phyloP scores from a whole-genome alignment of 2,329 filamentous ascomycete genomes.

The Ceratocystis destructans region DNA sequence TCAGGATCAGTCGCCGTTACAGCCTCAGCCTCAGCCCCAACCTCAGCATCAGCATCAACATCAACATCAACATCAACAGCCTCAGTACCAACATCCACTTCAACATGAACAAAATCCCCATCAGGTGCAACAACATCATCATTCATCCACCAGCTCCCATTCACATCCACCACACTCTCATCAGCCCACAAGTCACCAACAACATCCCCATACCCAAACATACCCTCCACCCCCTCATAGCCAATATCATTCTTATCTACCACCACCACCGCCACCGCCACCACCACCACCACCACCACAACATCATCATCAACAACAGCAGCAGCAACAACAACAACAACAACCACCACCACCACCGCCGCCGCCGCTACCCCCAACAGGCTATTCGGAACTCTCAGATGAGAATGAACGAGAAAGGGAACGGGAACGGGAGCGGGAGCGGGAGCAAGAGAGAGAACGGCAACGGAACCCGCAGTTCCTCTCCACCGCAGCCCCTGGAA shows the following conservation, averaged over 20 bases:
- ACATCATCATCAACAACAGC: neutral
- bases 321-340: too few relatives aligned
- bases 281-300: neutral
- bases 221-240: neutral
- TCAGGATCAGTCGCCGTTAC: constrained; percentile 7
- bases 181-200: constrained; percentile 10
- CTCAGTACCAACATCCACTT: neutral
- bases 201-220: neutral
- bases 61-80: constrained; percentile 15
- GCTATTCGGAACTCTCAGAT: neutral
- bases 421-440: constrained; percentile 31
- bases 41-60: constrained; percentile 17
- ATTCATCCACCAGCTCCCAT: neutral
- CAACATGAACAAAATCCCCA: neutral
- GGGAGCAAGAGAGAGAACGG: constrained; percentile 32
- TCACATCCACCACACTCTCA: constrained; percentile 8
- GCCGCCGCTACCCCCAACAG: neutral
- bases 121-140: neutral
- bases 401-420: constrained; percentile 27
- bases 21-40: neutral
- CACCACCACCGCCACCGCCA: neutral
- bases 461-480: constrained; percentile 24
- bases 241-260: neutral
- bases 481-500: constrained; percentile 18
- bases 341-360: neutral